Percentiles rank a stretch among this genome's conserved stretches.
These are phyloP conservation scores for Pelargonium nanum DNA, from an alignment of 345 rosid genomes.

Conservation along the genomic window DNA sequence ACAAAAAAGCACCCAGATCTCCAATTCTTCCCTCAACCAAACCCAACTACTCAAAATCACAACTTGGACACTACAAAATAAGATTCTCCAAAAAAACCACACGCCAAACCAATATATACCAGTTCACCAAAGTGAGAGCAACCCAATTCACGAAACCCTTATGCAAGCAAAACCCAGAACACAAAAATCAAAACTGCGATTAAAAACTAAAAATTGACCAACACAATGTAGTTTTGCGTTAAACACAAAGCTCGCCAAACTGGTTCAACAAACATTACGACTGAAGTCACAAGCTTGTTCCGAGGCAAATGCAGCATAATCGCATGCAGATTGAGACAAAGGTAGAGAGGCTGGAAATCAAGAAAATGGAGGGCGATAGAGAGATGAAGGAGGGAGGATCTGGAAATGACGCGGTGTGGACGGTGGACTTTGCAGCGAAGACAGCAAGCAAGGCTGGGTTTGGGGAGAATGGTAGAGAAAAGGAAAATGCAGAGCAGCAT, in stretches of 20 bases:
- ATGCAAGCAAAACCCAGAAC: conserved; percentile 13
- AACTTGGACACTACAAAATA: background rate
- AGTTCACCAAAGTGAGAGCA: background rate
- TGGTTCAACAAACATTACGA: background rate
- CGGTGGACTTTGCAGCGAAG: background rate
- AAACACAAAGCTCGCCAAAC: background rate
- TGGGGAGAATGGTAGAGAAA: background rate
- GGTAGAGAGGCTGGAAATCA: conserved; percentile 15
- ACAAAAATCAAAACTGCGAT: conserved; percentile 9
- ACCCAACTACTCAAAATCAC: background rate
- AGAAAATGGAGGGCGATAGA: conserved; percentile 4
- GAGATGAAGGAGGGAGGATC: background rate
- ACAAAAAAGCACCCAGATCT: conserved; percentile 30
- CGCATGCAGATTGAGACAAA: conserved; percentile 16
- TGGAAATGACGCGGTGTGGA: background rate
- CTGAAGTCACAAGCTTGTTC: background rate
- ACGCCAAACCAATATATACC: conserved; percentile 1
- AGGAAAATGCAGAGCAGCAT: conserved; percentile 2
- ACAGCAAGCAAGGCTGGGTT: background rate
- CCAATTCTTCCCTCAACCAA: background rate
- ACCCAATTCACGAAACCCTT: conserved; percentile 10
- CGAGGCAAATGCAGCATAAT: conserved; percentile 25
- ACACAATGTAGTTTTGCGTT: background rate
- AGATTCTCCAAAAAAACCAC: background rate
- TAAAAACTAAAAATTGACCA: conserved; percentile 2